Evolutionary conservation across 148 eudicot species (phyloP).

Genomic region (Cornus suecica): DNA sequence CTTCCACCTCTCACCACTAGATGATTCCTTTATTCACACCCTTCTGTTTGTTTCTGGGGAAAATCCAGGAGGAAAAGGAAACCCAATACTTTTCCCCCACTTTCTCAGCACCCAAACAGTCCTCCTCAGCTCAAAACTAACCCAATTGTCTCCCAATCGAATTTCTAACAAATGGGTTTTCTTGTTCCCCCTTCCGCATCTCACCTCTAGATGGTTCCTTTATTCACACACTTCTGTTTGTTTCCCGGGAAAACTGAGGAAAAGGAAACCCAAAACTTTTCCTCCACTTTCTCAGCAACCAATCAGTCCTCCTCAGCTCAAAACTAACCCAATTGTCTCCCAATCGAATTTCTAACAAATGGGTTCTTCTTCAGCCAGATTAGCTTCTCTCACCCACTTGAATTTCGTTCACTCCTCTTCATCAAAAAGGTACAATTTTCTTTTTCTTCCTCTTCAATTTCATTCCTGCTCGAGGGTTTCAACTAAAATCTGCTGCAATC

Average conservation of each 20-base stretch:
- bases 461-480: slow-evolving; percentile 38
- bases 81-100: neutral
- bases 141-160: neutral
- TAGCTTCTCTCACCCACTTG: slow-evolving; percentile 24
- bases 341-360: slow-evolving; percentile 6
- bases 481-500: slow-evolving; percentile 7
- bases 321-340: neutral
- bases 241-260: slow-evolving; percentile 1
- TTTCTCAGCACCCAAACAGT: neutral
- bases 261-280: neutral
- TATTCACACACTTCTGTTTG: neutral
- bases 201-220: neutral
- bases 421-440: neutral
- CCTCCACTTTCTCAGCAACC: neutral
- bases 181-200: neutral
- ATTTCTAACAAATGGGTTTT: slow-evolving; percentile 20
- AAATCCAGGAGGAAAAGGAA: neutral
- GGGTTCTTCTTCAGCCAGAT: slow-evolving; percentile 26
- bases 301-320: neutral
- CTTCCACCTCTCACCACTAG: neutral
- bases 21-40: neutral
- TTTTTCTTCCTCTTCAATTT: slow-evolving; percentile 12
- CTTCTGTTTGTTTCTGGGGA: neutral
- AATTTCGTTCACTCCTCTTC: slow-evolving; percentile 5
- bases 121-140: neutral